Base-by-base conservation (phyloP, 2,329 filamentous ascomycete species). In the Fusarium sp. region DNA sequence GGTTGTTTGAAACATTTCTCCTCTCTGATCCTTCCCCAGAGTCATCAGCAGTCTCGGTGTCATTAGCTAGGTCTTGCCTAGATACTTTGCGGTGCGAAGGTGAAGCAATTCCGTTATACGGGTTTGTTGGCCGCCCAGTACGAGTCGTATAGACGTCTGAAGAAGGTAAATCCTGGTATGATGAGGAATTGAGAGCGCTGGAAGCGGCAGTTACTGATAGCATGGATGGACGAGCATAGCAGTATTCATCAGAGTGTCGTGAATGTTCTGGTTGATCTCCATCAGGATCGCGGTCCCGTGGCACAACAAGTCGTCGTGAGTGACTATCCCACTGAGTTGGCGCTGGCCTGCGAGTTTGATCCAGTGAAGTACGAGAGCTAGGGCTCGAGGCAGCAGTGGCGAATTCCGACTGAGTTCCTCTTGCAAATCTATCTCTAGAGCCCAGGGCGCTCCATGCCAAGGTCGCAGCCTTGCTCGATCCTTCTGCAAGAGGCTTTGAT, bases 401-500 rank as follows among this genome's bases (percentile, higher is more conserved):
- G 12, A 54, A 54, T 12, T 78, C 76, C 15, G 75, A 67, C 26
- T 72, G 68, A 31, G 72, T 49, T 38, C 71, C 62, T 59, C 75
- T 76, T 44, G 70, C 41, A 57, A 73, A 61, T 44, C 77, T 78
- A 30, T 84, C 81, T 64, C 76, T 78, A 6, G 81, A 77, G 13
- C 80, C 79, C 15, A 86, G 75, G 18, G 81, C 80, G 54, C 77
- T 83, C 88, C 89, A 91, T 33, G 89, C 89, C 53, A 91, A 74
- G 4, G 86, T 87, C 28, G 89, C 89, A 40, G 89, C 89, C 74
- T 88, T 89, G 76, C 84, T 90, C 13, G 88, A 84, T 1, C 88
- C 85, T 56, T 88, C 87, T 36, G 78, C 77, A 18, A 78, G 77
- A 56, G 79, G 74, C 60, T 79, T 84, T 11, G 81, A 75, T 33